Conservation (phyloP, 2,329 filamentous ascomycete species). For the Phoma sp. region DNA sequence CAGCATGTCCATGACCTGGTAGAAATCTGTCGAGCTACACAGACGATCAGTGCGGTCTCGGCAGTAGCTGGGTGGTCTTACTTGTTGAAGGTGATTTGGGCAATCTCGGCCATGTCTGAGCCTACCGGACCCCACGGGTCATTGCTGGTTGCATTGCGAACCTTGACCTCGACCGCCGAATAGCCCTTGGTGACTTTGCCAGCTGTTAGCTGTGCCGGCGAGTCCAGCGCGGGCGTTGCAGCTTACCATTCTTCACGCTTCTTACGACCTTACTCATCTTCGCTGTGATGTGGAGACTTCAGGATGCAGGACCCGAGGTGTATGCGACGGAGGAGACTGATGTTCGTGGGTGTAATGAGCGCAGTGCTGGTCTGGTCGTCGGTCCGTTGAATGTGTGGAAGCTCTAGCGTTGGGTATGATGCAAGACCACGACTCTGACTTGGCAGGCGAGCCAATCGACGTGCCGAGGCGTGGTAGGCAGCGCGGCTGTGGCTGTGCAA, state of each 20-base stretch:
- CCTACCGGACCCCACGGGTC: conserved; percentile 98
- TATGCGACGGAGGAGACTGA: conserved; percentile 16
- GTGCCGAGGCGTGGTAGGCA: conserved; percentile 9
- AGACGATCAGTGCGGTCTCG: conserved; percentile 33
- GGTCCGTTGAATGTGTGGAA: conserved; percentile 14
- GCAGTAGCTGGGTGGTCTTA: conserved; percentile 56
- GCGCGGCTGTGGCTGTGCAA: conserved; percentile 13
- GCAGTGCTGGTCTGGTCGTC: conserved; percentile 6
- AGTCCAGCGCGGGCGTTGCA: conserved; percentile 2
- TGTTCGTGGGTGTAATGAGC: conserved; percentile 8
- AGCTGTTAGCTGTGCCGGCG: conserved; percentile 3
- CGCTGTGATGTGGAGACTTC: conserved; percentile 13
- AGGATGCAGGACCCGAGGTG: conserved; percentile 1
- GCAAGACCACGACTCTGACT: conserved; percentile 17
- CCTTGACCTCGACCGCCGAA: conserved; percentile 94
- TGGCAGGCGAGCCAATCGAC: conserved; percentile 15
- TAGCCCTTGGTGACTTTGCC: conserved; percentile 89
- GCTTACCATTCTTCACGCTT: conserved; percentile 72
- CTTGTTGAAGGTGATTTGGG: conserved; percentile 97
- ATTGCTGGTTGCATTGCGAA: conserved; percentile 82
- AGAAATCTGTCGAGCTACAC: conserved; percentile 88
- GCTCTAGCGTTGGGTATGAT: conserved; percentile 22
- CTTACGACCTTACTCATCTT: conserved; percentile 96
- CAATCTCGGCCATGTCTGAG: conserved; percentile 98
- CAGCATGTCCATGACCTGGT: conserved; percentile 99